Evolutionary conservation across 345 rosid species (phyloP), one percentile per base, ranked within the genome.

Genomic region (Pistacia atlantica): DNA sequence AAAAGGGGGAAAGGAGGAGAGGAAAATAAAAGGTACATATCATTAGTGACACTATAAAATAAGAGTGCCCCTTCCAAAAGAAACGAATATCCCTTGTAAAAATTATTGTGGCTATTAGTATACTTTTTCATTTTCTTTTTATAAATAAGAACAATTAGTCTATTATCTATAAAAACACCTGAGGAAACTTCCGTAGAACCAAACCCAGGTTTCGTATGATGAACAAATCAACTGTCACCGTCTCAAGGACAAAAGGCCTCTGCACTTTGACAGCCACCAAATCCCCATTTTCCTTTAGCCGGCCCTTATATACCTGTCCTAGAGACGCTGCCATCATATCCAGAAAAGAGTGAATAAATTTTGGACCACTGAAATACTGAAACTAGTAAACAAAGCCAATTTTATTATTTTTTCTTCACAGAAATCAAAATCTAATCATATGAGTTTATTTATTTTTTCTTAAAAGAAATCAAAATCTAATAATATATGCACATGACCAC

Each of bases 211-310:
- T 95, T 75, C 99, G 79, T 83, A 95, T 90, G 69, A 95, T 75
- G 74, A 75, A 93, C 77, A 95, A 89, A 82, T 95, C 99, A 76
- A 95, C 80, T 37, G 99, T 95, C 72, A 95, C 99, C 5, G 99
- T 95, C 89, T 93, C 98, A 74, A 93, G 98, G 83, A 93, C 99
- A 54, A 89, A 95, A 80, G 99, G 97, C 80, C 99, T 90, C 81
- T 93, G 98, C 74, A 92, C 98, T 82, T 95, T 95, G 69, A 95
- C 99, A 76, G 98, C 99, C 79, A 95, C 99, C 38, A 85, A 79
- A 82, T 95, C 98, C 59, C 97, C 99, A 78, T 87, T 93, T 83
- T 93, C 99, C 85, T 82, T 95, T 70, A 95, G 75, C 69, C 90
- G 81, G 70, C 99, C 97, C 86, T 95, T 95, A 74, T 95, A 93